These are phyloP conservation scores for Clarireedia paspali DNA, from an alignment of 2,329 filamentous ascomycete genomes.

Conservation along the genomic window DNA sequence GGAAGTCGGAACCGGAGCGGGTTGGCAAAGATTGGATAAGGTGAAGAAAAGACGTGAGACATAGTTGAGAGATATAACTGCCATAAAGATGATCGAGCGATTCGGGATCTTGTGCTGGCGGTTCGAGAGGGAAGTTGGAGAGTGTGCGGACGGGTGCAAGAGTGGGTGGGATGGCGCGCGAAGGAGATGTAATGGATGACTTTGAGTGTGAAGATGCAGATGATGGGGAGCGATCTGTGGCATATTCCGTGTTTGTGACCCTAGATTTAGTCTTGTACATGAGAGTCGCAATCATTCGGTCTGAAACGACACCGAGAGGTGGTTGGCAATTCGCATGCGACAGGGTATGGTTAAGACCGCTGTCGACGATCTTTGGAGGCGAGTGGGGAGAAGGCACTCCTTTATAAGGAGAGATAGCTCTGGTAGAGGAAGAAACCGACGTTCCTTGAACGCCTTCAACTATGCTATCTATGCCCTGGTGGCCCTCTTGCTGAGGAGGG, in stretches of 20 bases:
- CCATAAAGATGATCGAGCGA: slow-evolving; percentile 59
- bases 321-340: slow-evolving; percentile 58
- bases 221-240: slow-evolving; percentile 30
- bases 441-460: slow-evolving; percentile 45
- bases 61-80: slow-evolving; percentile 57
- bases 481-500: slow-evolving; percentile 43
- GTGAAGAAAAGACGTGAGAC: slow-evolving; percentile 56
- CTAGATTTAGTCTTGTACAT: slow-evolving; percentile 47
- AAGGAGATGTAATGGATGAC: slow-evolving; percentile 5
- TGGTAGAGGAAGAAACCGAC: slow-evolving; percentile 32
- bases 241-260: slow-evolving; percentile 30
- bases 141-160: slow-evolving; percentile 52
- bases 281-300: slow-evolving; percentile 53
- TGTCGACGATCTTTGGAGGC: slow-evolving; percentile 54
- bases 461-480: slow-evolving; percentile 57
- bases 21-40: slow-evolving; percentile 57
- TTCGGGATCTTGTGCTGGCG: slow-evolving; percentile 45
- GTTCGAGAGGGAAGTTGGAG: slow-evolving; percentile 53
- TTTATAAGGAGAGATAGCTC: slow-evolving; percentile 44
- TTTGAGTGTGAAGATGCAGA: slow-evolving; percentile 16
- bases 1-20: slow-evolving; percentile 40
- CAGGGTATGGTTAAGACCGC: slow-evolving; percentile 53
- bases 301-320: slow-evolving; percentile 37
- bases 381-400: slow-evolving; percentile 52
- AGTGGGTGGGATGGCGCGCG: slow-evolving; percentile 27